phyloP scores from a whole-genome alignment of 164 flowering plant genomes.

The Malania oleifera region DNA sequence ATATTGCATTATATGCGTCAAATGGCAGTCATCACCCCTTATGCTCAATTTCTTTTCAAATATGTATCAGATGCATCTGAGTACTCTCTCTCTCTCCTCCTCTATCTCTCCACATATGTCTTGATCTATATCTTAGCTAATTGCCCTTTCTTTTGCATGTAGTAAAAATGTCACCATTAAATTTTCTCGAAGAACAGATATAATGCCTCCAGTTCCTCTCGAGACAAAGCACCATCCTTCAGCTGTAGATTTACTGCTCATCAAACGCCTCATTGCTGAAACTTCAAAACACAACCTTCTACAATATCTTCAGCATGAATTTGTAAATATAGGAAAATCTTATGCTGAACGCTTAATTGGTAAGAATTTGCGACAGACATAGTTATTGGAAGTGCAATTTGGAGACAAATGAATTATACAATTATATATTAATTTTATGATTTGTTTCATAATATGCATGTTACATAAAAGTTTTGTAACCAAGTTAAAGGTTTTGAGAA shows the following conservation, averaged over 20 bases:
- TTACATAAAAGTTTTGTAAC: too few species aligned
- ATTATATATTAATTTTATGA: too few species aligned
- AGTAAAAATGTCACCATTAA: constrained; percentile 82
- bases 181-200: constrained; percentile 90
- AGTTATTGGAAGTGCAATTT: too few species aligned
- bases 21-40: constrained; percentile 98
- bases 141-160: constrained; percentile 17
- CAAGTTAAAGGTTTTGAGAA: too few species aligned
- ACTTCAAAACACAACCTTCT: constrained; percentile 79
- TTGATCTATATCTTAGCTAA: neutral
- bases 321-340: constrained; percentile 81
- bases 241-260: constrained; percentile 87
- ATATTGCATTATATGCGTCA: constrained; percentile 98
- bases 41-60: constrained; percentile 86
- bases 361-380: constrained; percentile 20
- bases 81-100: constrained; percentile 44
- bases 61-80: constrained; percentile 74
- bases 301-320: constrained; percentile 98
- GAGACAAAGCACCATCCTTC: constrained; percentile 99
- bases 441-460: too few species aligned
- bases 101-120: constrained; percentile 1
- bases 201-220: constrained; percentile 92
- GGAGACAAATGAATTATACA: too few species aligned
- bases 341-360: constrained; percentile 88
- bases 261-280: constrained; percentile 85